Base-by-base conservation (phyloP, 2,329 filamentous ascomycete species). In the Fusarium falciforme region DNA sequence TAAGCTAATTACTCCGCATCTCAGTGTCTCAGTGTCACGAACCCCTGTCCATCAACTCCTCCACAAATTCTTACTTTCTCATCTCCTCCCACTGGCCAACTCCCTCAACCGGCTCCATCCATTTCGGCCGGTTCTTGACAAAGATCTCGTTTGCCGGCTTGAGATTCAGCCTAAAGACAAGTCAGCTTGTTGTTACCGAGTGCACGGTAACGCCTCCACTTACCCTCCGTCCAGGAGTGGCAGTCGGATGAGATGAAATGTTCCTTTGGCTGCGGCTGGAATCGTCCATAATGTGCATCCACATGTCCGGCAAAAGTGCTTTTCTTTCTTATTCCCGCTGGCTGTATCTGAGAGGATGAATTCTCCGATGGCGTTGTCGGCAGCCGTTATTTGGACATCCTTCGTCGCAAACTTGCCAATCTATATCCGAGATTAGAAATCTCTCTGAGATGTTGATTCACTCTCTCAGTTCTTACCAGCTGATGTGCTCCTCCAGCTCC, bases 121-220 rank as follows among this genome's bases (percentile, higher is more conserved):
- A 81, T 27, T 58, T 58, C 20, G 80, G 80, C 17, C 78, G 64
- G 58, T 77, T 75, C 22, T 70, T 79, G 49, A 77, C 66, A 33
- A 79, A 80, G n/a, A 81, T 76, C 27, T 81, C 80, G 64, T 64
- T 75, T n/a, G 58, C 54, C 6, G 79, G 78, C 16, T 69, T 54
- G 5, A 79, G 25, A 20, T 71, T 57, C 31, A 73, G 60, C 10
- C 75, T 75, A 42, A 60, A 49, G 8, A 4, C 1, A 5, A 6
- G 20, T 74, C 38, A 70, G 68, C 16, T 33, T 4, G 14, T 12
- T 8, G 27, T 14, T 14, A 6, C 17, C 22, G 5, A 40, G 22
- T 27, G 16, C 5, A 9, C 3, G 9, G 3, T 33, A 38, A n/a
- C 14, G 16, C 29, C 16, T 4, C 20, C n/a, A 72, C 78, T 59